Conservation (phyloP, 805 yeast genomes). For the Wickerhamomyces xylosicus region DNA sequence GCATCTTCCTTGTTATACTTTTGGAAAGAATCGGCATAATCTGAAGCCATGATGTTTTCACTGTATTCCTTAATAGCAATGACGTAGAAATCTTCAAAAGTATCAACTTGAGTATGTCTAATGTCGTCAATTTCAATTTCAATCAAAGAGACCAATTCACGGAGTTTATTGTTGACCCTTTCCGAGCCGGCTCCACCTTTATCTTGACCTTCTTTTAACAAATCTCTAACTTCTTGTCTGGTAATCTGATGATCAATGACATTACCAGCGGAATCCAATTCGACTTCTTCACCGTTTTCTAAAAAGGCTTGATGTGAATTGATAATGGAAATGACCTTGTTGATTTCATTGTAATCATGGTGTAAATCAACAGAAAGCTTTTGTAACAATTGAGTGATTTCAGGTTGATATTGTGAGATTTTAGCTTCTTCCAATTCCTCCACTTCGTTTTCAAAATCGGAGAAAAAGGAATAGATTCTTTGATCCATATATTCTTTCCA, state of each 20-base stretch:
- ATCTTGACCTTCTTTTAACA: slow-evolving; percentile 23
- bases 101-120: slow-evolving; percentile 43
- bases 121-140: slow-evolving; percentile 26
- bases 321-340: slow-evolving; percentile 26
- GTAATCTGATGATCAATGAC: slow-evolving; percentile 28
- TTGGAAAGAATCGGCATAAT: slow-evolving; percentile 14
- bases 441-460: slow-evolving; percentile 28
- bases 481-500: slow-evolving; percentile 27
- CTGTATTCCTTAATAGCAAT: slow-evolving; percentile 56
- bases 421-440: slow-evolving; percentile 19
- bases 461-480: slow-evolving; percentile 28
- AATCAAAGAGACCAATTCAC: slow-evolving; percentile 16
- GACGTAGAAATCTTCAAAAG: slow-evolving; percentile 67
- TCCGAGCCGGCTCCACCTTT: slow-evolving; percentile 22
- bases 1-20: slow-evolving; percentile 24
- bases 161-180: slow-evolving; percentile 21
- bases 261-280: slow-evolving; percentile 24
- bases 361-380: slow-evolving; percentile 20
- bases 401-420: slow-evolving; percentile 19
- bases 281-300: slow-evolving; percentile 23
- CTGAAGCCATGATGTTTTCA: slow-evolving; percentile 37
- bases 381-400: slow-evolving; percentile 25
- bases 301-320: slow-evolving; percentile 24
- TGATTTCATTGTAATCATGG: slow-evolving; percentile 18
- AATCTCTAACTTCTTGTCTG: slow-evolving; percentile 37